These are phyloP conservation scores for Penicillium decumbens DNA, from an alignment of 2,329 filamentous ascomycete species.

Conservation along the genomic window DNA sequence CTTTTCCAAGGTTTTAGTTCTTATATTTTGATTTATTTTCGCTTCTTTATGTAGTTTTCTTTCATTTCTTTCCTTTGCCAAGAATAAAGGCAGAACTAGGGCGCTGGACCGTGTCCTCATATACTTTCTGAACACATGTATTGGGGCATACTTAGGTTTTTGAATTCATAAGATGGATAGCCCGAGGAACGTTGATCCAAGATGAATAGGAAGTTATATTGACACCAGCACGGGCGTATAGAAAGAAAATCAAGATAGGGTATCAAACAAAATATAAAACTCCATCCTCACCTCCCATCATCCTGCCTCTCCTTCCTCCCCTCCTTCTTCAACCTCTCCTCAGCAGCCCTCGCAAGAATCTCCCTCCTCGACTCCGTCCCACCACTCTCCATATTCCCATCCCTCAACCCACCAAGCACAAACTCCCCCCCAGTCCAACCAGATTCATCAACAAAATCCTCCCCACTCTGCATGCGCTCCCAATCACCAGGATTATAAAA, in stretches of 20 bases:
- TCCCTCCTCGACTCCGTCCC: conserved; percentile 64
- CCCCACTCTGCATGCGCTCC: conserved; percentile 47
- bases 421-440: conserved; percentile 77
- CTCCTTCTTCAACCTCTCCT: conserved; percentile 58
- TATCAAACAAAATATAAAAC: conserved; percentile 1
- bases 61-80: no score
- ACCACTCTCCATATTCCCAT: conserved; percentile 36
- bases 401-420: conserved; percentile 58
- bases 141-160: no score
- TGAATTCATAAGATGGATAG: no score
- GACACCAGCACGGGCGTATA: no score
- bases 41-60: no score
- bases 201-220: no score
- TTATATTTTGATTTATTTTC: no score
- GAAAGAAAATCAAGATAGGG: background rate
- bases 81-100: no score
- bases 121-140: no score
- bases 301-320: conserved; percentile 38
- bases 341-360: conserved; percentile 67
- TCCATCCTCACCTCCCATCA: conserved; percentile 9
- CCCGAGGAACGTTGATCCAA: no score
- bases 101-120: no score
- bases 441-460: conserved; percentile 61
- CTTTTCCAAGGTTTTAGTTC: no score
- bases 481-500: conserved; percentile 58